phyloP scores from a whole-genome alignment of 192 early-diverging fungal genomes.

The Gamsiella multidivaricata region DNA sequence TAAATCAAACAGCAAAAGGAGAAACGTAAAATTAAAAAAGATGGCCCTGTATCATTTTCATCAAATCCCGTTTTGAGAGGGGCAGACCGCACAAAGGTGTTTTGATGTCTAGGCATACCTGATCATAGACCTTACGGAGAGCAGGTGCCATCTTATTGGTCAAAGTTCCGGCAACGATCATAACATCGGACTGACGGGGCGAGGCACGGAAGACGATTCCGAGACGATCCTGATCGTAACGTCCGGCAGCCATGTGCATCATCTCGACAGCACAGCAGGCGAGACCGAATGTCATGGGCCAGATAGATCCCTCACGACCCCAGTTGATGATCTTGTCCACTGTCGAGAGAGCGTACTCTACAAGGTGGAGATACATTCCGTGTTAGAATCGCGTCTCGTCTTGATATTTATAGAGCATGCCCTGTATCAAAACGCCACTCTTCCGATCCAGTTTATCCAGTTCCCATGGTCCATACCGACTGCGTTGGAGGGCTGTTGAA shows the following conservation, averaged over 20 bases:
- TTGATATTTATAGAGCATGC: conserved; percentile 69
- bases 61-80: too few species aligned
- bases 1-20: conserved; percentile 32
- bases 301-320: conserved; percentile 91
- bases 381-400: too few species aligned
- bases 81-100: background rate
- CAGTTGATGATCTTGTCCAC: conserved; percentile 94
- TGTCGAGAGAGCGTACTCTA: conserved; percentile 86
- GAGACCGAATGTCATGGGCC: conserved; percentile 79
- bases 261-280: conserved; percentile 98
- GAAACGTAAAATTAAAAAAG: background rate
- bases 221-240: conserved; percentile 97
- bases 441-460: conserved; percentile 4
- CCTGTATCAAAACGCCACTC: too few species aligned
- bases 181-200: conserved; percentile 97
- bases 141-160: conserved; percentile 98
- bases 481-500: conserved; percentile 45
- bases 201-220: conserved; percentile 98
- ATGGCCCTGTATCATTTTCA: too few species aligned
- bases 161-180: conserved; percentile 99
- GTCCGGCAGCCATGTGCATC: conserved; percentile 97
- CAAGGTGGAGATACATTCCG: background rate
- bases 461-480: conserved; percentile 22
- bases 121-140: conserved; percentile 71
- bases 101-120: conserved; percentile 45